A percentile compares a stretch with the other conserved stretches of the same genome.
Conservation (phyloP, 2,329 filamentous ascomycete genomes). For the Incumbomyces delicatus region DNA sequence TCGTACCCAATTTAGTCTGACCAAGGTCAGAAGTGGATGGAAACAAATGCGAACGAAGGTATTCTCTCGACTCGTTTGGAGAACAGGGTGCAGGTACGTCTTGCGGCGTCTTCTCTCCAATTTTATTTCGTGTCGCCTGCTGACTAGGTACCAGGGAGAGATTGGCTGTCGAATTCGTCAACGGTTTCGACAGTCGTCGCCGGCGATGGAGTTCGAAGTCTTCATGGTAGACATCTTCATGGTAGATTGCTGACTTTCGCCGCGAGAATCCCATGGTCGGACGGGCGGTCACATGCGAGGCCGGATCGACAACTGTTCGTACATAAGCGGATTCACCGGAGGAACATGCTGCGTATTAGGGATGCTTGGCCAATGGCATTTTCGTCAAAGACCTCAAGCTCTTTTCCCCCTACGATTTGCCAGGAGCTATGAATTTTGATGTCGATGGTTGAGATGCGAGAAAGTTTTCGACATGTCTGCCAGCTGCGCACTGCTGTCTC, state of each 20-base stretch:
- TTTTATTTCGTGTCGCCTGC: slow-evolving; percentile 5
- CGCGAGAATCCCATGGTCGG: slow-evolving; percentile 4
- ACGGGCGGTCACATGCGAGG: neutral
- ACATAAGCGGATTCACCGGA: neutral
- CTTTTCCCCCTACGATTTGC: neutral
- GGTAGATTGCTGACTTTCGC: slow-evolving; percentile 6
- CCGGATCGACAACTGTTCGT: neutral
- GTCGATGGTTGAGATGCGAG: neutral
- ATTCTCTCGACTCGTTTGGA: slow-evolving; percentile 4
- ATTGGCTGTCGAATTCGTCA: slow-evolving; percentile 15
- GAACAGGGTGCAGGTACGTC: neutral
- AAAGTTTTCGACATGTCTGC: neutral
- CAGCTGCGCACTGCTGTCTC: too few species aligned
- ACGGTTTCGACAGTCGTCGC: slow-evolving; percentile 20
- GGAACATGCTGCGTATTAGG: neutral
- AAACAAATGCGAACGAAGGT: slow-evolving; percentile 3
- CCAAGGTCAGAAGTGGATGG: neutral
- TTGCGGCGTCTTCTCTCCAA: slow-evolving; percentile 6
- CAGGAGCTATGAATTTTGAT: neutral
- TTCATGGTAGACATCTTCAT: slow-evolving; percentile 6
- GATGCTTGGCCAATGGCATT: neutral
- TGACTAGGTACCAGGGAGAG: neutral
- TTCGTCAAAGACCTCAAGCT: neutral
- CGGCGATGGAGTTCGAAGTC: slow-evolving; percentile 15
- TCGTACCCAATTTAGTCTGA: neutral